These are phyloP conservation scores for Saturnispora zaruensis DNA, from an alignment of 805 yeast species.

Conservation along the genomic window DNA sequence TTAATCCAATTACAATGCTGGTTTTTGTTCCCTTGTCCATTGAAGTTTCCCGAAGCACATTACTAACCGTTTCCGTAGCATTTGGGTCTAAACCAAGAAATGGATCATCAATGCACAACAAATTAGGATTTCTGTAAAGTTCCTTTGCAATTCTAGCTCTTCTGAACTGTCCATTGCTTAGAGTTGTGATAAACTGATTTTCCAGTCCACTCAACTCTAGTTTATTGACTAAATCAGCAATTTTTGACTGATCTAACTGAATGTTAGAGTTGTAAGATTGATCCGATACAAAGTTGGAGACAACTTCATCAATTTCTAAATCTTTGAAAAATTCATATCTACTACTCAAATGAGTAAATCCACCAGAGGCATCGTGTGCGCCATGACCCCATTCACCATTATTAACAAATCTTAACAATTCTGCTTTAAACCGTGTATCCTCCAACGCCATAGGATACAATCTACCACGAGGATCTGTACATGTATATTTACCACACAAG, in stretches of 20 bases:
- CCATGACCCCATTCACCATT: slow-evolving; percentile 30
- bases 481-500: slow-evolving; percentile 46
- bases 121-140: slow-evolving; percentile 51
- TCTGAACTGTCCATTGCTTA: slow-evolving; percentile 91
- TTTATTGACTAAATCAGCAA: slow-evolving; percentile 36
- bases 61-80: slow-evolving; percentile 54
- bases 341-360: slow-evolving; percentile 71
- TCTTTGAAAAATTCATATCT: slow-evolving; percentile 84
- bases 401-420: slow-evolving; percentile 31
- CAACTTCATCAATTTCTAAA: slow-evolving; percentile 60
- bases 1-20: slow-evolving; percentile 61
- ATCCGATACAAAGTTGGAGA: slow-evolving; percentile 51
- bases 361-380: slow-evolving; percentile 34
- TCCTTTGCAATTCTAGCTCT: slow-evolving; percentile 81
- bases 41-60: slow-evolving; percentile 33
- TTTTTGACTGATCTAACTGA: slow-evolving; percentile 28
- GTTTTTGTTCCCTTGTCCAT: slow-evolving; percentile 26
- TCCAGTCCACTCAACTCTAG: slow-evolving; percentile 51
- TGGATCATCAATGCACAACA: slow-evolving; percentile 82
- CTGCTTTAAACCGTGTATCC: slow-evolving; percentile 36
- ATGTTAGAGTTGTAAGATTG: slow-evolving; percentile 39
- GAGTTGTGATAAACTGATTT: slow-evolving; percentile 72
- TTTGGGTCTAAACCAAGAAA: slow-evolving; percentile 82
- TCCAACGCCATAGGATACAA: slow-evolving; percentile 40
- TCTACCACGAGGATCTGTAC: slow-evolving; percentile 46